Evolutionary conservation across 495 filamentous ascomycete species (phyloP).

Genomic region (Neurospora intermedia): DNA sequence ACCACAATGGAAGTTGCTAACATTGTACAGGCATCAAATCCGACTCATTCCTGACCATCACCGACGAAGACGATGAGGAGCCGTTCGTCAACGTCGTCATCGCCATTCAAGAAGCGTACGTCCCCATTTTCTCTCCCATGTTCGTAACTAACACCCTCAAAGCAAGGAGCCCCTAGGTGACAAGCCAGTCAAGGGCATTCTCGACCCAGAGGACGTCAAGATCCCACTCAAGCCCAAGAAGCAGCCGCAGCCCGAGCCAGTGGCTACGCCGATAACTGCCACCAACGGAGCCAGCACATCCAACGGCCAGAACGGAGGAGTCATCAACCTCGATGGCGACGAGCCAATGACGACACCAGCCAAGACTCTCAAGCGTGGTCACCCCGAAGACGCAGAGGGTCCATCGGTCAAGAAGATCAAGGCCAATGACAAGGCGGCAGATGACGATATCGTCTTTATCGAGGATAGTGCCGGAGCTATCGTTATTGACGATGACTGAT

Average conservation of each 20-base stretch:
- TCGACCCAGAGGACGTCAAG: constrained; percentile 16
- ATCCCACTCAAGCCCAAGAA: constrained; percentile 40
- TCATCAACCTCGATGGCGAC: not conserved
- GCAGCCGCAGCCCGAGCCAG: constrained; percentile 13
- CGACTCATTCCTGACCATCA: constrained; percentile 71
- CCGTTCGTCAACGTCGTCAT: constrained; percentile 78
- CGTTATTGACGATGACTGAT: constrained; percentile 46
- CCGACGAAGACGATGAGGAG: constrained; percentile 75
- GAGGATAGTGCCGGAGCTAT: constrained; percentile 52
- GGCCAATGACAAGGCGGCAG: constrained; percentile 14
- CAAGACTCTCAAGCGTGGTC: constrained; percentile 21
- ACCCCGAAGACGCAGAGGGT: constrained; percentile 18
- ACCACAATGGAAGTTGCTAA: constrained; percentile 13
- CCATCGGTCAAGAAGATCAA: constrained; percentile 34
- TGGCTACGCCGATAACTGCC: not conserved
- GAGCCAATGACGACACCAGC: constrained; percentile 14
- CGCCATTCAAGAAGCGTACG: constrained; percentile 42
- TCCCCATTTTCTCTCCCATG: not conserved
- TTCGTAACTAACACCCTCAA: constrained; percentile 1
- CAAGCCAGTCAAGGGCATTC: constrained; percentile 29
- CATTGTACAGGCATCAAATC: constrained; percentile 39
- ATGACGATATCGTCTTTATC: constrained; percentile 43
- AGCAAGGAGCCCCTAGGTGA: constrained; percentile 26
- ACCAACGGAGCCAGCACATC: constrained; percentile 17
- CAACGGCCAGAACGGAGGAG: constrained; percentile 14